These are phyloP conservation scores for Colletotrichum spaethianum DNA, from an alignment of 2,329 filamentous ascomycete species.

Conservation along the genomic window DNA sequence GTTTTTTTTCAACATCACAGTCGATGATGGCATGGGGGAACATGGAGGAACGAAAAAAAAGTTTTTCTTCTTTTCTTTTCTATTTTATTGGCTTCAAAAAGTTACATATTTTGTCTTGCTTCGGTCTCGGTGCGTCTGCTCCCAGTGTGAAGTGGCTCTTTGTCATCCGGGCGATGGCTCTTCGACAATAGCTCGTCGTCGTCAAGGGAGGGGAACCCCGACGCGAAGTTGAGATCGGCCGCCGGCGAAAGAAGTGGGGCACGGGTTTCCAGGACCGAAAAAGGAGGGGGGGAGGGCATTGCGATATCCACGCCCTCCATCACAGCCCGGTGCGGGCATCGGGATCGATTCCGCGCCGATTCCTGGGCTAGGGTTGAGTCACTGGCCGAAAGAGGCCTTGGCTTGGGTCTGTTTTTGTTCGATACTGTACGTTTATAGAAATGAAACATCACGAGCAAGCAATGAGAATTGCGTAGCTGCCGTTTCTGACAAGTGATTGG, in stretches of 20 bases:
- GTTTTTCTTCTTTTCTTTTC: conserved; percentile 13
- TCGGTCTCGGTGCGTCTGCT: not conserved
- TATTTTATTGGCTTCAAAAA: conserved; percentile 20
- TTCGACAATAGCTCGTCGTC: conserved; percentile 2
- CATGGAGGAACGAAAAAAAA: conserved; percentile 19
- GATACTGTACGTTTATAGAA: conserved; percentile 2
- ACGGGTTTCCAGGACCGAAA: not conserved
- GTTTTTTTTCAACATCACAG: conserved; percentile 34
- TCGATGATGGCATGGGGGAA: conserved; percentile 17
- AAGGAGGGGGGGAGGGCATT: not conserved
- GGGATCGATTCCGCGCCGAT: conserved; percentile 13
- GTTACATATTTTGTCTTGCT: not conserved
- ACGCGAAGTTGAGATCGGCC: conserved; percentile 9
- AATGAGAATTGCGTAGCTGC: conserved; percentile 14
- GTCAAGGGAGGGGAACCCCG: not conserved
- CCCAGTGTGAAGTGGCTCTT: not conserved
- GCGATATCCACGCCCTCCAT: not conserved
- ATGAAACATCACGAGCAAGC: conserved; percentile 25
- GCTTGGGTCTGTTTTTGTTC: not conserved
- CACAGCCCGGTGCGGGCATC: conserved; percentile 8
- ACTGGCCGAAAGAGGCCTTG: not conserved
- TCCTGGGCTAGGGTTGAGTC: conserved; percentile 4
- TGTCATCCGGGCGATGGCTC: not conserved
- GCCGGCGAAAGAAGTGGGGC: conserved; percentile 23
- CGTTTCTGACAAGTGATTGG: conserved; percentile 2